Conservation (phyloP, 352 stramenopile species). For the Phytophthora agathidicida region DNA sequence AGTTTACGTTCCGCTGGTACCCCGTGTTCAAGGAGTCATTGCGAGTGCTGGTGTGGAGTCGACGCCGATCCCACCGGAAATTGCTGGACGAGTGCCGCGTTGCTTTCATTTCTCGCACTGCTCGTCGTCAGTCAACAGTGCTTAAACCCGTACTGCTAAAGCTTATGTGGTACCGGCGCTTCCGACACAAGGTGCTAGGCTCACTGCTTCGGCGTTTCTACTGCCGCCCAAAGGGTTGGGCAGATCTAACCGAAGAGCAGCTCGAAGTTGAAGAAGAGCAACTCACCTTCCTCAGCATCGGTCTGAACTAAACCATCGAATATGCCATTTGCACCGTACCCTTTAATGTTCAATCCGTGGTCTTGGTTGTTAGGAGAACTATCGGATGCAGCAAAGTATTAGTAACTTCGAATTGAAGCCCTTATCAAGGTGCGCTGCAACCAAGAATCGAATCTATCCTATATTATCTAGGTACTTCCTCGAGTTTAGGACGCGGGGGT, state of each 20-base stretch:
- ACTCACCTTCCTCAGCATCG: constrained; percentile 13
- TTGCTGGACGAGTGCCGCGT: constrained; percentile 18
- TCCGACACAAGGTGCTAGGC: constrained; percentile 3
- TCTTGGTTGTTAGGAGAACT: no score
- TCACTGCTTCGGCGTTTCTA: constrained; percentile 19
- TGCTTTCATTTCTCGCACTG: constrained; percentile 4
- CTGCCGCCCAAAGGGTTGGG: constrained; percentile 12
- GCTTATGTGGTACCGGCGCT: constrained; percentile 22
- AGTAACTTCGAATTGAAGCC: no score
- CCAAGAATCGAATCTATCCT: no score
- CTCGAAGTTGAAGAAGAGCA: constrained; percentile 18
- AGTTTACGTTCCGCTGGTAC: constrained; percentile 10
- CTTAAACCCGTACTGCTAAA: constrained; percentile 17
- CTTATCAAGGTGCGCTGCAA: no score
- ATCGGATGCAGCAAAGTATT: no score
- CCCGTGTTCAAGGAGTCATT: constrained; percentile 17
- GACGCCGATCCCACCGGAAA: constrained; percentile 21
- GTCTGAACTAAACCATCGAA: constrained; percentile 11
- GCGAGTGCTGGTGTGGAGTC: constrained; percentile 19
- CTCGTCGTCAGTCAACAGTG: neutral
- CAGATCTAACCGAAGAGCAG: constrained; percentile 16
- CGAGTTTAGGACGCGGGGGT: no score
- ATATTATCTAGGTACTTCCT: no score
- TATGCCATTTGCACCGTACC: no score
- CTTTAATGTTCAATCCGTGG: no score